A percentile compares a stretch with the other conserved stretches of the same genome.
These are phyloP conservation scores for Cryptomeria japonica DNA, from an alignment of 75 land plant genomes.

Conservation along the genomic window DNA sequence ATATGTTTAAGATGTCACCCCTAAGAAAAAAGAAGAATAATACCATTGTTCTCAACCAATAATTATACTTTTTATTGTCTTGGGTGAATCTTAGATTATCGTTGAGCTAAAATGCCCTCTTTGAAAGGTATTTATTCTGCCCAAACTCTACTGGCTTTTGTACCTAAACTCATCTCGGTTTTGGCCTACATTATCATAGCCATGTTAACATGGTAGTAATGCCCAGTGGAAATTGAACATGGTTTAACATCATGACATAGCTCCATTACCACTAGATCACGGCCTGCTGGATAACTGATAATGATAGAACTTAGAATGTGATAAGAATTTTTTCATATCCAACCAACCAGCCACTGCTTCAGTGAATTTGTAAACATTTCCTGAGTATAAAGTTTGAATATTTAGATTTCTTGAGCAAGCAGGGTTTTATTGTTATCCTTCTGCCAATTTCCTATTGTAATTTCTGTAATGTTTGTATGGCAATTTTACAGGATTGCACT, in stretches of 20 bases:
- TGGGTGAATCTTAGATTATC: too few species aligned
- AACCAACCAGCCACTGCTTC: background rate
- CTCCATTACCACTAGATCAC: background rate
- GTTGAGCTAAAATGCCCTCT: background rate
- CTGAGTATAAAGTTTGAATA: too few species aligned
- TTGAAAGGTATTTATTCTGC: background rate
- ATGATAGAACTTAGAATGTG: background rate
- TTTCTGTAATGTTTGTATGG: background rate
- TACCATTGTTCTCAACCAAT: too few species aligned
- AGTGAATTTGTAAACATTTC: too few species aligned
- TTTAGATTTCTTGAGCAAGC: background rate
- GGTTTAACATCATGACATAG: background rate
- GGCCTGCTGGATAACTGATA: background rate
- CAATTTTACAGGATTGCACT: background rate
- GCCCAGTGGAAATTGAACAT: background rate
- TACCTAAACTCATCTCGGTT: background rate
- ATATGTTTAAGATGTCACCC: background rate
- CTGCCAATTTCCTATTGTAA: background rate
- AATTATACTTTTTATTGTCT: too few species aligned
- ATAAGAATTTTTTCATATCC: background rate
- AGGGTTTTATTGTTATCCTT: background rate
- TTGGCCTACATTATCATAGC: background rate
- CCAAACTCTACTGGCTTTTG: background rate
- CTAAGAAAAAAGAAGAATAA: background rate
- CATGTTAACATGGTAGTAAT: background rate